Conservation (phyloP, 2,329 filamentous ascomycete genomes). For the Trichoderma lentiforme region DNA sequence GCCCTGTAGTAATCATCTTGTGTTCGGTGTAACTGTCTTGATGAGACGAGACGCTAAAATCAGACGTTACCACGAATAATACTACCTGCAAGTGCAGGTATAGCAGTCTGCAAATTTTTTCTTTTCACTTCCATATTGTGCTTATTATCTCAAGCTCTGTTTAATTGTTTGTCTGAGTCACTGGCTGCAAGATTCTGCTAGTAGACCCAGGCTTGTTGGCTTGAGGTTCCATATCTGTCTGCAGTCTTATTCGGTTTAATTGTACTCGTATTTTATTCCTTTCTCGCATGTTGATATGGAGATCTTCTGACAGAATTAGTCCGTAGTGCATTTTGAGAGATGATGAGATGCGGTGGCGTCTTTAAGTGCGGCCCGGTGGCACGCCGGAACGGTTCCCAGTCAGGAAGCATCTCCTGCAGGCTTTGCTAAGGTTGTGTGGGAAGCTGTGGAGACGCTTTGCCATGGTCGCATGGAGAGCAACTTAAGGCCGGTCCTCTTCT, state of each 20-base stretch:
- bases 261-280: neutral
- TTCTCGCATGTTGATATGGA: neutral
- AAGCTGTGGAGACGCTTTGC: neutral
- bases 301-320: slow-evolving; percentile 10
- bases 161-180: neutral
- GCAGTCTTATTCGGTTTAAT: neutral
- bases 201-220: neutral
- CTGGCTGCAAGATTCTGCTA: neutral
- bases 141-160: neutral
- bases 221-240: too few relatives aligned
- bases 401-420: slow-evolving; percentile 17
- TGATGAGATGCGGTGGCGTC: slow-evolving; percentile 17
- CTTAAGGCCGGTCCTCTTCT: slow-evolving; percentile 5
- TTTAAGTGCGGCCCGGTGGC: slow-evolving; percentile 14
- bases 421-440: slow-evolving; percentile 5
- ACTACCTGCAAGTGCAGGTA: neutral
- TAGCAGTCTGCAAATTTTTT: neutral
- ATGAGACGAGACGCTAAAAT: slow-evolving; percentile 2
- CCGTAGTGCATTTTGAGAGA: slow-evolving; percentile 11
- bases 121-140: neutral
- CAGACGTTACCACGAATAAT: neutral
- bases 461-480: slow-evolving; percentile 3
- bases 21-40: neutral
- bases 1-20: neutral
- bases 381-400: slow-evolving; percentile 18